Conservation (phyloP, 345 rosid species). For the Lenwebbia sp. region DNA sequence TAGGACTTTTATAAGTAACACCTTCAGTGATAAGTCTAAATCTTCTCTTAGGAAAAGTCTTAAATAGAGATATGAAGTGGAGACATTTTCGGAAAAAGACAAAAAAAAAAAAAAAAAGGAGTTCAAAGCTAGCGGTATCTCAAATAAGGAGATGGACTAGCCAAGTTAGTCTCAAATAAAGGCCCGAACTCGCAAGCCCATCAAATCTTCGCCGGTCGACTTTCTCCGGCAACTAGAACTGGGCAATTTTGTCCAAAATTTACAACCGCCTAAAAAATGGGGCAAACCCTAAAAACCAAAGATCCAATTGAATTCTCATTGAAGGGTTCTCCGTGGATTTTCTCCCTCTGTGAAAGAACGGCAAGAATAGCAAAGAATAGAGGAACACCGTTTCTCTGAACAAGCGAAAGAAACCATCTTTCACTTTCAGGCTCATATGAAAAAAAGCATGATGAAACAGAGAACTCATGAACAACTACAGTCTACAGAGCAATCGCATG, state of each 20-base stretch:
- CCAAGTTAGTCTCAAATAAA: neutral
- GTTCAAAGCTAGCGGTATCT: neutral
- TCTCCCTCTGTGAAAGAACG: neutral
- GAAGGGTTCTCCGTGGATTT: neutral
- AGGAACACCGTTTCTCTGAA: neutral
- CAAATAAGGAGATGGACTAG: neutral
- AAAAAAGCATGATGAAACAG: neutral
- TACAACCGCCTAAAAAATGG: neutral
- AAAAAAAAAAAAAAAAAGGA: accelerated
- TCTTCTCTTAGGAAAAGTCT: neutral
- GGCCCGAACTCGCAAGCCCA: neutral
- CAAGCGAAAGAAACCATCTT: neutral
- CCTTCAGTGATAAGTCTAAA: neutral
- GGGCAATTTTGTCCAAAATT: neutral
- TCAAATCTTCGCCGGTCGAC: neutral
- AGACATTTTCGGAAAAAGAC: accelerated
- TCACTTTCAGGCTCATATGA: neutral
- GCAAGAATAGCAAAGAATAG: neutral
- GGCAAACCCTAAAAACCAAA: neutral
- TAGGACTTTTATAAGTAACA: neutral
- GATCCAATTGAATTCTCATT: neutral
- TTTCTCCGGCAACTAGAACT: neutral
- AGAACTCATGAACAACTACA: neutral
- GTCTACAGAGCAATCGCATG: neutral
- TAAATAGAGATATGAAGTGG: neutral